phyloP scores from a whole-genome alignment of 768 basidiomycete genomes.

The Tricholoma furcatifolium region DNA sequence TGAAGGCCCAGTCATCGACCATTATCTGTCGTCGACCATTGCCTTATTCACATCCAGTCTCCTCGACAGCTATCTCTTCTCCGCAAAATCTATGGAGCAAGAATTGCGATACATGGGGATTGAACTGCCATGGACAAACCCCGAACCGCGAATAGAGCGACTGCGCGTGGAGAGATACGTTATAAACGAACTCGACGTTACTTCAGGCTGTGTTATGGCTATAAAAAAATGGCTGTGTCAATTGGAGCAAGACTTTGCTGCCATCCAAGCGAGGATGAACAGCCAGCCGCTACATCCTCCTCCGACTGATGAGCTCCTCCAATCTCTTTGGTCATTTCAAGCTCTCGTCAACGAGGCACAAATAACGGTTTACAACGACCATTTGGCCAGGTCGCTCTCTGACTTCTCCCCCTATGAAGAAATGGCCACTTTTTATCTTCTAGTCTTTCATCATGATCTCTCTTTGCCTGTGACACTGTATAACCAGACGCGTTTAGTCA shows the following conservation, averaged over 20 bases:
- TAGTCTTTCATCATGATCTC: not conserved
- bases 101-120: constrained; percentile 1
- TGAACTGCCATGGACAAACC: constrained; percentile 6
- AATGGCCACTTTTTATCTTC: constrained; percentile 5
- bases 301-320: constrained; percentile 6
- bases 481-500: constrained; percentile 4
- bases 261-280: not conserved
- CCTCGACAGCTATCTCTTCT: constrained; percentile 4
- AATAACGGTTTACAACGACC: constrained; percentile 3
- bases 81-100: constrained; percentile 7
- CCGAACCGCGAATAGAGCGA: constrained; percentile 8
- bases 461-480: constrained; percentile 3
- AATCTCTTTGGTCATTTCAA: constrained; percentile 12
- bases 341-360: constrained; percentile 9
- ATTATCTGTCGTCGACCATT: constrained; percentile 7
- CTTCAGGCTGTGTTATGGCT: constrained; percentile 12
- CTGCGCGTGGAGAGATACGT: constrained; percentile 6
- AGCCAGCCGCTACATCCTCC: not conserved
- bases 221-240: constrained; percentile 4
- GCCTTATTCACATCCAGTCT: constrained; percentile 6
- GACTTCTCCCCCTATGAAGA: constrained; percentile 6
- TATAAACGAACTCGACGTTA: not conserved
- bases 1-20: constrained; percentile 6
- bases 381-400: constrained; percentile 3
- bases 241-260: constrained; percentile 1